A percentile compares a stretch with the other conserved stretches of the same genome.
Conservation (phyloP, 2,329 filamentous ascomycete genomes). For the Aphanocladium album region DNA sequence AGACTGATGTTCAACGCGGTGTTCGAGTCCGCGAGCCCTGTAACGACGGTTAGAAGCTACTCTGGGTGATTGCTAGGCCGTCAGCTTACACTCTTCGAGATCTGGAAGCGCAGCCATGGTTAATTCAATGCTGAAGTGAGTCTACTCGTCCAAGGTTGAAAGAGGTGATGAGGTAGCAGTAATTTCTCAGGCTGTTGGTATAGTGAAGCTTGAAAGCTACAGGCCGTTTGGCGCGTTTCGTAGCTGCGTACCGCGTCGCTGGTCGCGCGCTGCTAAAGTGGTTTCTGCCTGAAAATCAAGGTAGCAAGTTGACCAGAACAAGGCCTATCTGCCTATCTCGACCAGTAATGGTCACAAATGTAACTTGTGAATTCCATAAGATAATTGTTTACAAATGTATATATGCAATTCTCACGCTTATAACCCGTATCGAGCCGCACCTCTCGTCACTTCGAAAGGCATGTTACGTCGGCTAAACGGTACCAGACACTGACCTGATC, state of each 20-base stretch:
- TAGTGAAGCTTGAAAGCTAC: not conserved
- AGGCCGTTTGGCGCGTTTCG: not conserved
- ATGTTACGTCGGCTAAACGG: no score
- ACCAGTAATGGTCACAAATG: no score
- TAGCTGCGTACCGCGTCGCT: not conserved
- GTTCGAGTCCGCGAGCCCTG: conserved; percentile 57
- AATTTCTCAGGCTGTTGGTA: not conserved
- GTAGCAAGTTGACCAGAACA: not conserved
- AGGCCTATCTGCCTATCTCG: no score
- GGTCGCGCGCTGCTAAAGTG: not conserved
- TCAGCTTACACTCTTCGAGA: conserved; percentile 29
- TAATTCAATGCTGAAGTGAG: not conserved
- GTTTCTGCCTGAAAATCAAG: not conserved
- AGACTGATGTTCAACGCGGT: conserved; percentile 60
- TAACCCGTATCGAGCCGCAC: no score
- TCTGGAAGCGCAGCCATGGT: conserved; percentile 27
- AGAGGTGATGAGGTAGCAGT: not conserved
- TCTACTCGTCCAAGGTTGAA: no score
- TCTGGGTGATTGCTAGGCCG: not conserved
- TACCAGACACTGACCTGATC: no score
- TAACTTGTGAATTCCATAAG: no score
- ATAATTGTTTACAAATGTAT: no score
- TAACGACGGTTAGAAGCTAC: conserved; percentile 17
- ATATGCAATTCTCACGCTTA: no score
- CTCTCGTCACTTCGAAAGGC: no score